Conservation (phyloP, 2,329 filamentous ascomycete genomes). For the Epichloe gansuensis region DNA sequence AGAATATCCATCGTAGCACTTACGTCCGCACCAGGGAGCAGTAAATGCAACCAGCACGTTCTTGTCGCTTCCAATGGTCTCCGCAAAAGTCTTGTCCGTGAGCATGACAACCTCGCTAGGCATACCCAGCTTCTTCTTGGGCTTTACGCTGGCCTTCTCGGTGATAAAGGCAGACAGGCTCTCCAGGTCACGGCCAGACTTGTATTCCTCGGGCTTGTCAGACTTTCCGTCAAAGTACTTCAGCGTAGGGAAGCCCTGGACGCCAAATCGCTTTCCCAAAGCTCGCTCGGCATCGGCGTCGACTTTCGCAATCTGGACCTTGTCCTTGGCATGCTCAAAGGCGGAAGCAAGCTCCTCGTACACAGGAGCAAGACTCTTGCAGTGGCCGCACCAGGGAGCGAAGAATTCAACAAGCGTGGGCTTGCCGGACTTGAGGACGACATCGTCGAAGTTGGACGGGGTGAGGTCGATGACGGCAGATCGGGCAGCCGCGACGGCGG, state of each 20-base stretch:
- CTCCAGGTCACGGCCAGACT: constrained; percentile 76
- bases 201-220: constrained; percentile 74
- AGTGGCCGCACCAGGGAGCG: constrained; percentile 97
- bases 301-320: constrained; percentile 86
- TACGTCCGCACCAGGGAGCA: constrained; percentile 96
- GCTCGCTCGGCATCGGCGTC: constrained; percentile 83
- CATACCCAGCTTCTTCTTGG: constrained; percentile 61
- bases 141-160: constrained; percentile 76
- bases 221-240: constrained; percentile 98
- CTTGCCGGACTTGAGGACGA: constrained; percentile 85
- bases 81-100: constrained; percentile 66
- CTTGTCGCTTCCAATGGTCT: constrained; percentile 71
- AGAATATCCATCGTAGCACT: constrained; percentile 28
- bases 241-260: constrained; percentile 91
- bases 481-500: constrained; percentile 48
- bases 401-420: constrained; percentile 97
- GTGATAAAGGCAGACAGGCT: constrained; percentile 68
- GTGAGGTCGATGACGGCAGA: constrained; percentile 84
- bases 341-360: constrained; percentile 78
- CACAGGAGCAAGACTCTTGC: constrained; percentile 89
- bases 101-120: constrained; percentile 70
- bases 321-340: constrained; percentile 59
- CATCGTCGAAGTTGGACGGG: constrained; percentile 80
- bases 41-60: constrained; percentile 93
- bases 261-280: constrained; percentile 73